These are phyloP conservation scores for Kazachstania sp. DNA, from an alignment of 1,139 yeast genomes.

Conservation along the genomic window DNA sequence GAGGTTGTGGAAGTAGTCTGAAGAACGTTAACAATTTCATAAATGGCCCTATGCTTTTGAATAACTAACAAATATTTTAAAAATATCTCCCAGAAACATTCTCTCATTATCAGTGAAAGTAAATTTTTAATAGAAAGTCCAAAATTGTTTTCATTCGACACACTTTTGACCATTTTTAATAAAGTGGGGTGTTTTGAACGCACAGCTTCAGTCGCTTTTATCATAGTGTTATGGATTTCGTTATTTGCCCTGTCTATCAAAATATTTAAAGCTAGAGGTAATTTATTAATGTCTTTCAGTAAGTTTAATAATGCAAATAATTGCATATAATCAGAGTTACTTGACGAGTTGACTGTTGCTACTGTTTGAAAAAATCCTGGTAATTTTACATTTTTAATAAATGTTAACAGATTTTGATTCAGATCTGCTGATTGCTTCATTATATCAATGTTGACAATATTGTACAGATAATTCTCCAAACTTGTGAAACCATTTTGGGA, in stretches of 20 bases:
- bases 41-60: constrained; percentile 62
- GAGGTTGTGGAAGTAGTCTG: constrained; percentile 21
- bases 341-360: constrained; percentile 1
- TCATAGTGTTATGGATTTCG: constrained; percentile 48
- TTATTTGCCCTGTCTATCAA: constrained; percentile 41
- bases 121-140: constrained; percentile 38
- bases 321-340: constrained; percentile 17
- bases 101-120: constrained; percentile 53
- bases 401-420: constrained; percentile 36
- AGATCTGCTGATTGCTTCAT: constrained; percentile 40
- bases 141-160: constrained; percentile 23
- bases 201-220: constrained; percentile 57
- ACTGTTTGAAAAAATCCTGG: constrained; percentile 4
- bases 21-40: constrained; percentile 42
- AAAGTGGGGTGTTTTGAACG: constrained; percentile 45
- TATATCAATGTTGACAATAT: constrained; percentile 51
- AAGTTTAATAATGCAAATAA: constrained; percentile 43
- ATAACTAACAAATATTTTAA: constrained; percentile 53
- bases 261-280: constrained; percentile 52
- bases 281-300: constrained; percentile 52
- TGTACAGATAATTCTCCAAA: constrained; percentile 48
- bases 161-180: constrained; percentile 22
- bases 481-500: constrained; percentile 35
- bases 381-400: constrained; percentile 30
- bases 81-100: constrained; percentile 62